A percentile compares a stretch with the other conserved stretches of the same genome.
phyloP scores from a whole-genome alignment of 2,329 filamentous ascomycete genomes.

The Penicillium sp. region DNA sequence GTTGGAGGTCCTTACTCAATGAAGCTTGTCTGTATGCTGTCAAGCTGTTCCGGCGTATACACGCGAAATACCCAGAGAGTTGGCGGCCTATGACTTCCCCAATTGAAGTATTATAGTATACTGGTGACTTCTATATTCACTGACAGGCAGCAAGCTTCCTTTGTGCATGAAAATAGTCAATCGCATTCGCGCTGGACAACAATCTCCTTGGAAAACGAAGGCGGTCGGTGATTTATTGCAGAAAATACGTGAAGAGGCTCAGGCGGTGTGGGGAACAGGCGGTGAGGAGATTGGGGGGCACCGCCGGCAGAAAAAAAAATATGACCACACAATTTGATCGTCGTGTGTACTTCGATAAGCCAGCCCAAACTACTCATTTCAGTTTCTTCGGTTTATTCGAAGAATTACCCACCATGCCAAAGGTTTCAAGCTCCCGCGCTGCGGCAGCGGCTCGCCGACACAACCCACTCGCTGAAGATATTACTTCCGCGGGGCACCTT shows the following conservation, averaged over 20 bases:
- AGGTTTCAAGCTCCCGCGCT: slow-evolving; percentile 61
- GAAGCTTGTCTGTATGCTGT: not conserved
- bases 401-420: slow-evolving; percentile 63
- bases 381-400: not conserved
- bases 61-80: not conserved
- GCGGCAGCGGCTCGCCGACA: slow-evolving; percentile 66
- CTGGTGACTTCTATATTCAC: not conserved
- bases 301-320: slow-evolving; percentile 37
- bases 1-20: not conserved
- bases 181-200: not conserved
- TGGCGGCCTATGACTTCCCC: not conserved
- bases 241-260: not conserved
- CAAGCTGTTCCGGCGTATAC: not conserved
- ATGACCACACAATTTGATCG: slow-evolving; percentile 38
- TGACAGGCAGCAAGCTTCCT: not conserved
- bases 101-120: not conserved
- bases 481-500: slow-evolving; percentile 67
- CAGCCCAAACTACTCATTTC: not conserved
- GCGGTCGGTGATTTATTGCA: slow-evolving; percentile 6
- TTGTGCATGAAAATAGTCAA: not conserved
- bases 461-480: slow-evolving; percentile 87
- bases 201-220: not conserved
- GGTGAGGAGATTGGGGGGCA: slow-evolving; percentile 14
- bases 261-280: not conserved
- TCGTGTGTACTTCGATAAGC: slow-evolving; percentile 19